Evolutionary conservation across 2,329 filamentous ascomycete genomes (phyloP), one percentile per base, ranked within the genome.

Genomic region (Pseudopithomyces chartarum): DNA sequence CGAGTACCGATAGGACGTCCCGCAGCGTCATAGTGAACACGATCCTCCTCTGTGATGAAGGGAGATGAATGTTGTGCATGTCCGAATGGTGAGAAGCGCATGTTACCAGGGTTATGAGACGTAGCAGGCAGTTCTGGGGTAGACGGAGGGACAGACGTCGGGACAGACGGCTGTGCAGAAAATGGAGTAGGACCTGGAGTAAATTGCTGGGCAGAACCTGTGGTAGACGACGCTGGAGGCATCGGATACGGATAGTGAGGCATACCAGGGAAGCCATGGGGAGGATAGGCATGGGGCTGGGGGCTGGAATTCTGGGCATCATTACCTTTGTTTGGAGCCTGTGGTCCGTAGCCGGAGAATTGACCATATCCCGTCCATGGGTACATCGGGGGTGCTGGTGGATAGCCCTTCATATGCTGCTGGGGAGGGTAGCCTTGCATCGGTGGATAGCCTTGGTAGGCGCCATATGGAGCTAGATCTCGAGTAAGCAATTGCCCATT

Each of bases 271-370:
- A 36, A 38, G 13, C 38, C 45, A 26, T 26, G n/a, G 3, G 23
- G 38, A 34, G 46, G 33, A 8, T 26, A 39, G 29, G 40, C 42
- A 45, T 38, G 40, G 8, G 50, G 3, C n/a, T 44, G 34, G 19
- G 29, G 17, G 20, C 40, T 39, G 12, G 42, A 20, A 20, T 38
- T 33, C 20, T 45, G 51, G 22, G 26, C 7, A 22, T 56, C 45
- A 7, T 49, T 52, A n/a, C 38, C 49, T 1, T 52, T 36, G n/a
- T n/a, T 32, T 8, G 50, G 32, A 12, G 43, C 42, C 33, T 51
- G 52, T 36, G 52, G 53, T 19, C 39, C 36, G 48, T 61, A 60
- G 7, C 54, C 29, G 23, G 55, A 38, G n/a, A 61, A 59, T 1
- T 46, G 47, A 13, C 42, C 20, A 23, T 59, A 63, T 26, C 54